Percentiles rank a stretch among this genome's conserved stretches.
phyloP scores from a whole-genome alignment of 352 stramenopile genomes.

The Peronospora tabacina region DNA sequence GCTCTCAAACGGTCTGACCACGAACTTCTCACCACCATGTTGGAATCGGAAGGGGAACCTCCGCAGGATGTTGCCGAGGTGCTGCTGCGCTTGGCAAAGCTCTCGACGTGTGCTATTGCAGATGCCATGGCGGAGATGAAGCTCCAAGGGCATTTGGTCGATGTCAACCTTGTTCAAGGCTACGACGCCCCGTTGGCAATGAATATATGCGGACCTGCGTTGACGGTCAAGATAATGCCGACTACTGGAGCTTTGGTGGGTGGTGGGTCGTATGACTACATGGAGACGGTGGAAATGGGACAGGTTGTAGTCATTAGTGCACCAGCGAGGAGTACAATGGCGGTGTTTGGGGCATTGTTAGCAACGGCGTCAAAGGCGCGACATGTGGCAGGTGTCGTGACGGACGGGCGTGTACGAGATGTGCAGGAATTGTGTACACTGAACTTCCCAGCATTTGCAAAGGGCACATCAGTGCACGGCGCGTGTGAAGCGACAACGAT shows the following conservation, averaged over 20 bases:
- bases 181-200: constrained; percentile 64
- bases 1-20: constrained; percentile 44
- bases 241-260: constrained; percentile 31
- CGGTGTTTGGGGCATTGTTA: constrained; percentile 63
- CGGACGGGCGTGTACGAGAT: constrained; percentile 68
- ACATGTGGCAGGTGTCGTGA: constrained; percentile 56
- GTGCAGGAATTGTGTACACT: constrained; percentile 61
- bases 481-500: constrained; percentile 50
- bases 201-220: constrained; percentile 73
- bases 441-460: constrained; percentile 62
- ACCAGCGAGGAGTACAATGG: constrained; percentile 43
- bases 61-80: constrained; percentile 25
- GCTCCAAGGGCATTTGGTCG: constrained; percentile 71
- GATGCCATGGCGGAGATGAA: constrained; percentile 77
- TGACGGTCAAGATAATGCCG: constrained; percentile 76
- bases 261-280: constrained; percentile 52
- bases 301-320: constrained; percentile 76
- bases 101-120: constrained; percentile 73
- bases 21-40: constrained; percentile 53
- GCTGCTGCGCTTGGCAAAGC: constrained; percentile 66
- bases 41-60: constrained; percentile 41
- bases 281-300: constrained; percentile 68
- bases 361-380: constrained; percentile 63
- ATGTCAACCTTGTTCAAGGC: constrained; percentile 61
- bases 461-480: constrained; percentile 66